phyloP scores from a whole-genome alignment of 1,284 basidiomycete genomes.

The Lentinula novae-zelandiae region DNA sequence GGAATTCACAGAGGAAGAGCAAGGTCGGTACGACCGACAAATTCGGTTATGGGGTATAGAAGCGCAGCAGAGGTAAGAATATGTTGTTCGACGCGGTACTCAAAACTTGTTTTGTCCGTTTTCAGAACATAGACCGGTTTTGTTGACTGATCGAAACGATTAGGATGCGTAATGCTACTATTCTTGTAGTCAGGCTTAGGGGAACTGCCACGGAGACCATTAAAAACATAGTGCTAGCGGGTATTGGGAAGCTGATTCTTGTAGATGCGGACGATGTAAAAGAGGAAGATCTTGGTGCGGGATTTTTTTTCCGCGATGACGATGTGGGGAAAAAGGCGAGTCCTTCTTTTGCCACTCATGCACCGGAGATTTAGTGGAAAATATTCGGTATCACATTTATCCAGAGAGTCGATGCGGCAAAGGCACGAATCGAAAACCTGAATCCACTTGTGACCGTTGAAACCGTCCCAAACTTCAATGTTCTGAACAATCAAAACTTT shows the following conservation, averaged over 20 bases:
- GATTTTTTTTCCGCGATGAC: conserved; percentile 92
- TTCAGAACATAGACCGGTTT: conserved; percentile 17
- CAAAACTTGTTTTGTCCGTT: conserved; percentile 7
- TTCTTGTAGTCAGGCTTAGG: conserved; percentile 79
- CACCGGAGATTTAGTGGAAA: conserved; percentile 33
- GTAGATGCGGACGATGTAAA: conserved; percentile 59
- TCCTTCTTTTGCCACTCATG: conserved; percentile 17
- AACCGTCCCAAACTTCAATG: conserved; percentile 51
- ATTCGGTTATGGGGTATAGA: conserved; percentile 98
- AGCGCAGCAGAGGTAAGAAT: conserved; percentile 84
- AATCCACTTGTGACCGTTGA: conserved; percentile 90
- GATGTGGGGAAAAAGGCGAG: conserved; percentile 86
- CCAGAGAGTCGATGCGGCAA: conserved; percentile 83
- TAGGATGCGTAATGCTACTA: conserved; percentile 93
- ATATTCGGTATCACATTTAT: conserved; percentile 28
- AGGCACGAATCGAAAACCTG: conserved; percentile 79
- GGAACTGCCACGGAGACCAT: conserved; percentile 94
- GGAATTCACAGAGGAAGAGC: conserved; percentile 44
- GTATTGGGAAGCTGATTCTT: conserved; percentile 70
- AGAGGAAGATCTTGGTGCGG: conserved; percentile 84
- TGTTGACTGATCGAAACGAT: conserved; percentile 15
- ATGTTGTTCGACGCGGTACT: not conserved
- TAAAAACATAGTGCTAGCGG: conserved; percentile 88
- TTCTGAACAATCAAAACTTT: conserved; percentile 49
- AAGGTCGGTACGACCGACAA: conserved; percentile 87